Conservation (phyloP, 768 basidiomycete genomes). For the Lepiota subincarnata region DNA sequence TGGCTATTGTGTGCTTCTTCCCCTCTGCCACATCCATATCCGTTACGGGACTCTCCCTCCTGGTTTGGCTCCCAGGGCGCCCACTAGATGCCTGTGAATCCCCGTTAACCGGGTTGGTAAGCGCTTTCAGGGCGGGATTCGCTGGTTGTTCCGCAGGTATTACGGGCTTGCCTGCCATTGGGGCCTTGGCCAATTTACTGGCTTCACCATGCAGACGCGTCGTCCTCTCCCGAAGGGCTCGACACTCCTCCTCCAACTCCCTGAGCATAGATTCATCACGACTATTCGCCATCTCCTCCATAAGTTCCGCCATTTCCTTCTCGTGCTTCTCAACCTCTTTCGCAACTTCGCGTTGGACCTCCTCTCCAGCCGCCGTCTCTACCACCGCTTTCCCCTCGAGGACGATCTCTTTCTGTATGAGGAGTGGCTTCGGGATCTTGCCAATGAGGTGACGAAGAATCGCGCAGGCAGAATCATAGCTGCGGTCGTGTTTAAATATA, state of each 20-base stretch:
- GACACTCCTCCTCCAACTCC: slow-evolving; percentile 8
- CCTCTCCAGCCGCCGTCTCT: slow-evolving; percentile 11
- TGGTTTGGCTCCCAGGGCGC: no score
- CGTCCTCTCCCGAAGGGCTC: slow-evolving; percentile 5
- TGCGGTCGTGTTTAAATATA: slow-evolving; percentile 28
- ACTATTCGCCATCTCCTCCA: slow-evolving; percentile 8
- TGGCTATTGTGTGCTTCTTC: no score
- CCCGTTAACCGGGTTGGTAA: no score
- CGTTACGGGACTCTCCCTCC: no score
- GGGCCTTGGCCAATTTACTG: no score
- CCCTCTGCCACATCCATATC: no score
- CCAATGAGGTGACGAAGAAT: slow-evolving; percentile 29
- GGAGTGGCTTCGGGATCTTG: slow-evolving; percentile 12
- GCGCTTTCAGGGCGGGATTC: no score
- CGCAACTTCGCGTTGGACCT: slow-evolving; percentile 6
- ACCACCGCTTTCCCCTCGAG: slow-evolving; percentile 12
- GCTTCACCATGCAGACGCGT: no score
- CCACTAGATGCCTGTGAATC: no score
- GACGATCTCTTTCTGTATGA: slow-evolving; percentile 20
- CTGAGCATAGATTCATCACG: slow-evolving; percentile 6
- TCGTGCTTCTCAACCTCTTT: slow-evolving; percentile 8
- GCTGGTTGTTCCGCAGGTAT: no score
- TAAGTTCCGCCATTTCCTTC: slow-evolving; percentile 5
- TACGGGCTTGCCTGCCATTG: no score
- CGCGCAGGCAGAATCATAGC: slow-evolving; percentile 23